Base-by-base conservation (phyloP, 2,329 filamentous ascomycete genomes). In the Aspergillus piperis region DNA sequence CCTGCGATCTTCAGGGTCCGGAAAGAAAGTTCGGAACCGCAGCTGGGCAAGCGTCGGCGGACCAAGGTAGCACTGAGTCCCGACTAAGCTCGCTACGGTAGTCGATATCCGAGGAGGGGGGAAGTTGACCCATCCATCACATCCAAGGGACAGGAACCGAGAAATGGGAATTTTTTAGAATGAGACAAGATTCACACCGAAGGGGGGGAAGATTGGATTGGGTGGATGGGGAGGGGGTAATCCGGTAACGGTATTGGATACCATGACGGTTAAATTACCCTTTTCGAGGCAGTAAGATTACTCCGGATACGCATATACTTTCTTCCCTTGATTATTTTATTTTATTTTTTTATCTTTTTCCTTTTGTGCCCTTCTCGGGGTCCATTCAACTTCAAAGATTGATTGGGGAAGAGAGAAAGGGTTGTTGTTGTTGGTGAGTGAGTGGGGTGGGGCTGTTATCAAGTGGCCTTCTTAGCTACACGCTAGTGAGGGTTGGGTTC, bases 1-100 rank as follows among this genome's bases (percentile, higher is more conserved):
- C 41, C 25, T 42, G 41, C 41, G 53, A 55, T 55, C 53, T 55
- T 55, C 53, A 55, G 53, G 53, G 53, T 55, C 53, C 53, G 53
- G 32, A 44, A 55, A 55, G 53, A 55, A 55, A 55, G 53, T 55
- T 55, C 30, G 53, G 41, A 47, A 55, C 39, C 53, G 36, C 30
- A 44, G 38, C 52, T 42, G 25, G 38, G 27, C 39, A 50, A 27
- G 25, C 32, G 32, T 36, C 32, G 32, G 4, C 47, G 25, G 25
- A 30, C 47, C 47, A 50, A 27, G 47, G 47, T 50, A n/a, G 47
- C 25, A 49, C 6, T 15, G 44, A 49, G 8, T 27, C 21, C 23
- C 11, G 44, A 42, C 53, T 44, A 53, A 53, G 11, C 36, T 38
- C 8, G 17, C 50, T 53, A 39, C 30, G 50, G 36, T 39, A 53